Evolutionary conservation across 2,329 filamentous ascomycete genomes (phyloP), one percentile per base, ranked within the genome.

Genomic region (Daldinia eschscholtzii): DNA sequence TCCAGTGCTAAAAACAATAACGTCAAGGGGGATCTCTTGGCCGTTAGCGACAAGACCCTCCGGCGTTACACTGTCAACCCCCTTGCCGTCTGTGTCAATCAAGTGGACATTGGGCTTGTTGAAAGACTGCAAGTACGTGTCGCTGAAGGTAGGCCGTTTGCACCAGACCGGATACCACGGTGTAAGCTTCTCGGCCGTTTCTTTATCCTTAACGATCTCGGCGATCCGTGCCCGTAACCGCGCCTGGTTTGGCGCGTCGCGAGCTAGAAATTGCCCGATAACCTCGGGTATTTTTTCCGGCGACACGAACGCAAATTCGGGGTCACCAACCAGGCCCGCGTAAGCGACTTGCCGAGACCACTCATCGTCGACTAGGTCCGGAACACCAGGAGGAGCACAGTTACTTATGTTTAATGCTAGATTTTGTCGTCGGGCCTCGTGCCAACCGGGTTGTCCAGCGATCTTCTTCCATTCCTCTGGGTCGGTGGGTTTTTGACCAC

Each of bases 111-210:
- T 85, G 0, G 82, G 77, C 33, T 74, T 75, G 77, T 92, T 92
- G 82, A 91, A 91, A 0, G 84, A 72, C 2, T 81, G 74, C 0
- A 91, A 82, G 72, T 89, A 91, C 4, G 84, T 82, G 72, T 91
- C 87, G 76, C 87, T 87, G 77, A 90, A 91, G 44, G 81, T 84
- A 0, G 89, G 88, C 0, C 89, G 84, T 76, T 91, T 91, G 80
- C 89, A 91, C 83, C 86, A 89, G 0, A 79, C 78, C 0, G 86
- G 83, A 73, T 91, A 91, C 75, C 75, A 77, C 12, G 75, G 73
- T n/a, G 70, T 75, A 6, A 91, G 81, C 2, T 77, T 81, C 30
- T 82, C 81, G 0, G 88, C 88, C 0, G 83, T 87, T 1, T 76
- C 77, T 10, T 77, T 76, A 70, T 90, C 83, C 41, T 83, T 76